A percentile compares a stretch with the other conserved stretches of the same genome.
These are phyloP conservation scores for Elongisporangium undulatum DNA, from an alignment of 352 stramenopile species.

Conservation along the genomic window DNA sequence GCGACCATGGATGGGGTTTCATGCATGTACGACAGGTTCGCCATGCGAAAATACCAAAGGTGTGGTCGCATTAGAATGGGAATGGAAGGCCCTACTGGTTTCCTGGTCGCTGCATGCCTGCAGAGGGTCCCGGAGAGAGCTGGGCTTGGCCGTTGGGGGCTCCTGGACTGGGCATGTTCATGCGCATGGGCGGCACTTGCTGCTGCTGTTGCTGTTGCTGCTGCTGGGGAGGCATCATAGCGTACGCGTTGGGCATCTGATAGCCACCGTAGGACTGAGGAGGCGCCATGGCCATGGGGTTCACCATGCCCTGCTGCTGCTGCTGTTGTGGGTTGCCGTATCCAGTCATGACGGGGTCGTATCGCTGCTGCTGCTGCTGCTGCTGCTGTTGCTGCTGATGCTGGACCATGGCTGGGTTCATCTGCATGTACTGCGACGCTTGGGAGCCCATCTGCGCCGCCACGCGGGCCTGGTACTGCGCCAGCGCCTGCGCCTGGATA, in stretches of 20 bases:
- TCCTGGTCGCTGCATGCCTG: background rate
- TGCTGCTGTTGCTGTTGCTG: conserved; percentile 20
- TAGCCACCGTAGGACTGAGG: conserved; percentile 7
- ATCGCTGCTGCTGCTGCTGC: conserved; percentile 25
- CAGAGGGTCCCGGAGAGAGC: background rate
- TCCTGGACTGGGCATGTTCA: background rate
- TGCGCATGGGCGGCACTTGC: conserved; percentile 16
- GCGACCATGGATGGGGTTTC: background rate
- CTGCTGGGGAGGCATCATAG: conserved; percentile 10
- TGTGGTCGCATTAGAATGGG: no score
- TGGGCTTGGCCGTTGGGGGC: background rate
- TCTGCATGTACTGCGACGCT: conserved; percentile 27
- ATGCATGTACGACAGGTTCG: background rate
- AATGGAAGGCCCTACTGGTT: background rate
- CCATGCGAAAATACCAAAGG: no score
- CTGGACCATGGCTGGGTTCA: conserved; percentile 22
- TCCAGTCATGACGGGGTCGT: conserved; percentile 28
- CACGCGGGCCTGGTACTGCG: conserved; percentile 16
- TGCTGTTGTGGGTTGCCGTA: conserved; percentile 25
- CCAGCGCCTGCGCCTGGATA: conserved; percentile 21
- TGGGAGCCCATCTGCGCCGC: conserved; percentile 30
- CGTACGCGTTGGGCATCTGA: conserved; percentile 17
- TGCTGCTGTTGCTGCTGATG: conserved; percentile 15
- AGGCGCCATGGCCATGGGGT: conserved; percentile 21
- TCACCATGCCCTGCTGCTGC: conserved; percentile 18